Conservation (phyloP, 192 early-diverging fungal genomes). For the Paraglomus brasilianum region DNA sequence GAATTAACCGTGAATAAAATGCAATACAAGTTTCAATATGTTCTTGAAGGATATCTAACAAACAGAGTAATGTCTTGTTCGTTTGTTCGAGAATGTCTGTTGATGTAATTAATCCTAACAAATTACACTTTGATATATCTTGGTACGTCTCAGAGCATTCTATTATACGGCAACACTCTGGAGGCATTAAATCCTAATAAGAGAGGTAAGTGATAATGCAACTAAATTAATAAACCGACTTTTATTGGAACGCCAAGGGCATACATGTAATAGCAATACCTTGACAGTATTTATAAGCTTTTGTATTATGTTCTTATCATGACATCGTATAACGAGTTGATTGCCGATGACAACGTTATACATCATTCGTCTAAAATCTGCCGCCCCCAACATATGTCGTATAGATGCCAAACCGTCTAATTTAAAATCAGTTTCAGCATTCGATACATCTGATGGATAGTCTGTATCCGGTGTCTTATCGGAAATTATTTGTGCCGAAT, state of each 20-base stretch:
- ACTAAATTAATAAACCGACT: neutral
- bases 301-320: neutral
- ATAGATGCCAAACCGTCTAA: slow-evolving; percentile 17
- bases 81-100: slow-evolving; percentile 15
- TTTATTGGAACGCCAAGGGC: neutral
- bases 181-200: slow-evolving; percentile 22
- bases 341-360: slow-evolving; percentile 27
- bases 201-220: neutral
- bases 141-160: slow-evolving; percentile 24
- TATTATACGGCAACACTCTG: slow-evolving; percentile 17
- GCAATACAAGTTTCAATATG: neutral
- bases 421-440: neutral
- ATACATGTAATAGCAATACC: neutral
- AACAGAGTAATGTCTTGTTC: slow-evolving; percentile 13
- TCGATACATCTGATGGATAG: neutral
- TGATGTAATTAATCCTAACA: slow-evolving; percentile 7
- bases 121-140: slow-evolving; percentile 12
- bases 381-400: slow-evolving; percentile 1
- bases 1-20: neutral
- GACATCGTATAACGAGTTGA: slow-evolving; percentile 21
- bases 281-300: slow-evolving; percentile 3
- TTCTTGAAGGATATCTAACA: slow-evolving; percentile 23
- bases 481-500: neutral
- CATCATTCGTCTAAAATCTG: slow-evolving; percentile 23
- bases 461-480: neutral